Conservation (phyloP, 2,329 filamentous ascomycete genomes). For the Ophiocordyceps robertsii region DNA sequence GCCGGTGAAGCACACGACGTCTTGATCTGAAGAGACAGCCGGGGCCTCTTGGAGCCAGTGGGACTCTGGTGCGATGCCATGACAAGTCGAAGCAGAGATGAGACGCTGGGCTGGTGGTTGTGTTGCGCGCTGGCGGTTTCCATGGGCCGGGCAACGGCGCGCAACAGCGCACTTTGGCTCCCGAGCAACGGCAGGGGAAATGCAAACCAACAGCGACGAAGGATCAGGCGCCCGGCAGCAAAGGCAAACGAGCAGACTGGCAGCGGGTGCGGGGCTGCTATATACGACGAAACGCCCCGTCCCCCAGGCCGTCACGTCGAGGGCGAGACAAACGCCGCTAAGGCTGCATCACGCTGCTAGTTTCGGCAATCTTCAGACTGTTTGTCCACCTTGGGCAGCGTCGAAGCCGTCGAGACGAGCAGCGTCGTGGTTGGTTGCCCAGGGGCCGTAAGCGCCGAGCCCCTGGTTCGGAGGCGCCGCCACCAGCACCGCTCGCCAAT, state of each 20-base stretch:
- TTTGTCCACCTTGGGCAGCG: too few relatives aligned
- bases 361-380: background rate
- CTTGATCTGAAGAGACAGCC: conserved; percentile 43
- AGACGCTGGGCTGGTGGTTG: too few relatives aligned
- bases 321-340: conserved; percentile 1
- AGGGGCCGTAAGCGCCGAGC: conserved; percentile 12
- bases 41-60: conserved; percentile 30
- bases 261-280: conserved; percentile 1
- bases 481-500: too few relatives aligned
- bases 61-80: conserved; percentile 11
- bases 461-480: conserved; percentile 2
- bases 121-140: too few relatives aligned
- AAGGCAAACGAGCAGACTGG: background rate
- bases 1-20: conserved; percentile 23
- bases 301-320: background rate
- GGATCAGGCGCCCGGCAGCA: background rate
- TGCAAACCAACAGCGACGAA: background rate
- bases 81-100: background rate
- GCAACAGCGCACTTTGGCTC: too few relatives aligned
- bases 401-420: too few relatives aligned
- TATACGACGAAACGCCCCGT: background rate
- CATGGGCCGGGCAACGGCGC: too few relatives aligned
- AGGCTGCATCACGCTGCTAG: conserved; percentile 1
- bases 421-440: too few relatives aligned
- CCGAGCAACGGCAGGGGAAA: background rate